phyloP scores from a whole-genome alignment of 768 basidiomycete species.

The Tricholomella constricta region DNA sequence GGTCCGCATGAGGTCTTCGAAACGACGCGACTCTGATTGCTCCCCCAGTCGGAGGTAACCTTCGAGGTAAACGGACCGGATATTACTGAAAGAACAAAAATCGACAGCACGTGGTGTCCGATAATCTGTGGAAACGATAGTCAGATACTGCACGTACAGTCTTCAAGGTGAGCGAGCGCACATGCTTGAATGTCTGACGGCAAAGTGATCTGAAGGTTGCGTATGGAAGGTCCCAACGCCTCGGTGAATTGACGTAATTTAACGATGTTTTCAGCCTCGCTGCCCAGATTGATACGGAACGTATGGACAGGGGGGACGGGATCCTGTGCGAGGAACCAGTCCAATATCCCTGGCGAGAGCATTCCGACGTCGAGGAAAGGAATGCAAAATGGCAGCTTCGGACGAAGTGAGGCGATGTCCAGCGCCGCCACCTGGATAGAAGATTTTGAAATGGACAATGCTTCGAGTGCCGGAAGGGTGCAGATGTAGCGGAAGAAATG shows the following conservation, averaged over 20 bases:
- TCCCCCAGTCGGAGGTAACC: conserved; percentile 22
- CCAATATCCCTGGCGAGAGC: conserved; percentile 20
- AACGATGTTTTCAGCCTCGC: background rate
- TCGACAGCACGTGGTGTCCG: conserved; percentile 18
- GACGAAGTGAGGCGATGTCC: conserved; percentile 15
- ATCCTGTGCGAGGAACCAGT: conserved; percentile 29
- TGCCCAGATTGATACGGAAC: conserved; percentile 26
- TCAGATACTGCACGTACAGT: background rate
- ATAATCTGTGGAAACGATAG: conserved; percentile 12
- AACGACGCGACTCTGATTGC: conserved; percentile 10
- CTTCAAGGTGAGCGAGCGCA: conserved; percentile 2
- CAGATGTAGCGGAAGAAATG: conserved; percentile 29
- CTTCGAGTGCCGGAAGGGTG: conserved; percentile 27
- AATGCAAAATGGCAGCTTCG: conserved; percentile 18
- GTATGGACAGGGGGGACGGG: conserved; percentile 23
- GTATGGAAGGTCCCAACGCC: conserved; percentile 23
- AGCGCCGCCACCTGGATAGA: conserved; percentile 16
- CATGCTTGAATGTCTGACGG: conserved; percentile 22
- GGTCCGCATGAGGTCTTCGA: conserved; percentile 23
- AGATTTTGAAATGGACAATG: conserved; percentile 29
- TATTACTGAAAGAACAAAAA: conserved; percentile 21
- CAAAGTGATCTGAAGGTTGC: conserved; percentile 25
- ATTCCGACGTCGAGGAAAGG: conserved; percentile 22
- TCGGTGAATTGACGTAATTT: conserved; percentile 20
- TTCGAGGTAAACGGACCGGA: conserved; percentile 28